Evolutionary conservation across 176 grass and related monocot genomes (phyloP).

Genomic region (Panicum miliaceum): DNA sequence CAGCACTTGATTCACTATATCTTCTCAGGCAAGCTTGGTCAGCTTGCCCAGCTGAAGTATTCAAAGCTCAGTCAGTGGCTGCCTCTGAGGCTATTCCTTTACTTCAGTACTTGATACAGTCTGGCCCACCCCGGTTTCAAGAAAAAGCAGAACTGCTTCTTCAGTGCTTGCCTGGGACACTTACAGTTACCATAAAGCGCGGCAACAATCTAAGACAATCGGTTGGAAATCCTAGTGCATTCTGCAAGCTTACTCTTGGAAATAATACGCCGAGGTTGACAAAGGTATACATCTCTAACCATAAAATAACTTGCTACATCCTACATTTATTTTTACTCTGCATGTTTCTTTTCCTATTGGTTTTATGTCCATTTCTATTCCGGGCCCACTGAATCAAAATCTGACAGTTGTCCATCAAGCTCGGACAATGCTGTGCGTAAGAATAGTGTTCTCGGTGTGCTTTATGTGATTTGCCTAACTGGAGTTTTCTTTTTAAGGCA

Average conservation of each 20-base stretch:
- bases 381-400: not conserved
- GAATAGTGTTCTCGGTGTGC: not conserved
- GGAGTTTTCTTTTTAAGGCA: not conserved
- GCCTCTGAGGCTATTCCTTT: conserved; percentile 98
- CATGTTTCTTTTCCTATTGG: not conserved
- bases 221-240: conserved; percentile 95
- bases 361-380: conserved; percentile 20
- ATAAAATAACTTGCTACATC: conserved; percentile 14
- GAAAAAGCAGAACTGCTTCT: conserved; percentile 94
- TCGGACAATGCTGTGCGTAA: not conserved
- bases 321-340: conserved; percentile 7
- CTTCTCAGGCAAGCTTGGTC: conserved; percentile 98
- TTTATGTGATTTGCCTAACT: not conserved
- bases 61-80: conserved; percentile 96
- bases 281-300: conserved; percentile 61
- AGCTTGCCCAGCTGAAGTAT: conserved; percentile 90
- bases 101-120: conserved; percentile 98
- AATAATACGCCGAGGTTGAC: conserved; percentile 88
- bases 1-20: conserved; percentile 94
- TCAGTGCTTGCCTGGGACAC: conserved; percentile 95
- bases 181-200: conserved; percentile 96
- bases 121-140: conserved; percentile 95
- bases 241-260: conserved; percentile 98
- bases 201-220: conserved; percentile 94
- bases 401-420: not conserved